Conservation (phyloP, 371 early-diverging fungal genomes). For the Parasitella parasitica region DNA sequence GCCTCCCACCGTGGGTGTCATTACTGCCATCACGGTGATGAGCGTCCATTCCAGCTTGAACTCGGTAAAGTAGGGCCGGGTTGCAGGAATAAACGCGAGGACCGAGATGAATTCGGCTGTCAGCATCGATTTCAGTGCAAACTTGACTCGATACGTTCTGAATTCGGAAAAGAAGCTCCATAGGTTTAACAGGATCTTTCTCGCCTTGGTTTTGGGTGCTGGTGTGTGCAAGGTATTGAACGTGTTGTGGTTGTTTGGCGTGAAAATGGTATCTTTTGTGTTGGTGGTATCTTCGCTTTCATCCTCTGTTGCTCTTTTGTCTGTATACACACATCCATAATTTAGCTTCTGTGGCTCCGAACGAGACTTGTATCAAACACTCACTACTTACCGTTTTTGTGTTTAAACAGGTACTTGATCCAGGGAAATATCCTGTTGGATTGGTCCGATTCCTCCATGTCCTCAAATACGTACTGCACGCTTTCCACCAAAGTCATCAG, state of each 20-base stretch:
- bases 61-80: slow-evolving; percentile 55
- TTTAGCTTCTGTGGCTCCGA: too few species aligned
- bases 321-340: too few species aligned
- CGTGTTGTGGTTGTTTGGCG: slow-evolving; percentile 55
- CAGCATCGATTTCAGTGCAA: slow-evolving; percentile 71
- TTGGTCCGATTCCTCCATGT: background rate
- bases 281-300: too few species aligned
- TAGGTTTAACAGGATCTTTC: slow-evolving; percentile 44
- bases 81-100: slow-evolving; percentile 69
- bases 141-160: slow-evolving; percentile 63
- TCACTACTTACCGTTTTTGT: background rate
- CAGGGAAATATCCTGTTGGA: background rate
- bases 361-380: too few species aligned
- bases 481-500: slow-evolving; percentile 54
- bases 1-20: slow-evolving; percentile 85
- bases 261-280: background rate
- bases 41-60: slow-evolving; percentile 80
- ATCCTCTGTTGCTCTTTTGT: too few species aligned
- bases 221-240: slow-evolving; percentile 67
- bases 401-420: background rate
- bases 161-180: slow-evolving; percentile 67
- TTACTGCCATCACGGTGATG: slow-evolving; percentile 75
- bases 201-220: slow-evolving; percentile 47
- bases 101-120: slow-evolving; percentile 57
- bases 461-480: slow-evolving; percentile 26